phyloP scores from a whole-genome alignment of 768 basidiomycete species.

The Amylocystis lapponica region DNA sequence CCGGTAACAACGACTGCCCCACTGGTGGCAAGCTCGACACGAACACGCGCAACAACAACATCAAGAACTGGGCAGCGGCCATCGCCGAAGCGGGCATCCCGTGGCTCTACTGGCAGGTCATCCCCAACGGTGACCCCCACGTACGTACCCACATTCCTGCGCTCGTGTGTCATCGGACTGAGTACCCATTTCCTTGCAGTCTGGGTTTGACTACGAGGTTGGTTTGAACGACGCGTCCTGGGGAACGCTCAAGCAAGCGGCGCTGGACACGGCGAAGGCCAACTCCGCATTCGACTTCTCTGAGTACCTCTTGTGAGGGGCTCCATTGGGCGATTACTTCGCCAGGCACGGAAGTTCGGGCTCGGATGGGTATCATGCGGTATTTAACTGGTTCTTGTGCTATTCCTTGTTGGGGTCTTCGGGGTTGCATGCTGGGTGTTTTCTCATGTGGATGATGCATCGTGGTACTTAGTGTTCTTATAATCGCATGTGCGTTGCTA shows the following conservation, averaged over 20 bases:
- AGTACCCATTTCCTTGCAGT: constrained; percentile 4
- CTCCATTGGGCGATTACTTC: too few relatives aligned
- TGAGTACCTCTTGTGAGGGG: constrained; percentile 10
- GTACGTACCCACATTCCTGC: constrained; percentile 11
- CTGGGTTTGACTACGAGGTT: constrained; percentile 19
- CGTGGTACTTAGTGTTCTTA: too few relatives aligned
- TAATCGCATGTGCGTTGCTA: too few relatives aligned
- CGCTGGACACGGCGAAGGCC: constrained; percentile 10
- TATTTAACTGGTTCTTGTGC: too few relatives aligned
- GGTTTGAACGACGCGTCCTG: constrained; percentile 18
- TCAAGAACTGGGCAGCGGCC: constrained; percentile 27
- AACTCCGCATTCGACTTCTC: constrained; percentile 21
- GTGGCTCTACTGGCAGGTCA: constrained; percentile 35
- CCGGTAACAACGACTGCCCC: constrained; percentile 25
- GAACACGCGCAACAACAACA: constrained; percentile 27
- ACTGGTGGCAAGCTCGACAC: constrained; percentile 17
- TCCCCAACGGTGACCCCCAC: constrained; percentile 32
- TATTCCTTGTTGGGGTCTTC: too few relatives aligned
- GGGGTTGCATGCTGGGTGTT: too few relatives aligned
- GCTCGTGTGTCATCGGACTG: neutral
- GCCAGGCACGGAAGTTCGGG: too few relatives aligned
- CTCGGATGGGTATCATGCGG: too few relatives aligned
- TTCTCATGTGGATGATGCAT: too few relatives aligned
- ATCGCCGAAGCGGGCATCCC: constrained; percentile 32
- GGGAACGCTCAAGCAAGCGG: constrained; percentile 13